Base-by-base conservation (phyloP, 1,139 yeast genomes). In the Blastobotrys serpentis region DNA sequence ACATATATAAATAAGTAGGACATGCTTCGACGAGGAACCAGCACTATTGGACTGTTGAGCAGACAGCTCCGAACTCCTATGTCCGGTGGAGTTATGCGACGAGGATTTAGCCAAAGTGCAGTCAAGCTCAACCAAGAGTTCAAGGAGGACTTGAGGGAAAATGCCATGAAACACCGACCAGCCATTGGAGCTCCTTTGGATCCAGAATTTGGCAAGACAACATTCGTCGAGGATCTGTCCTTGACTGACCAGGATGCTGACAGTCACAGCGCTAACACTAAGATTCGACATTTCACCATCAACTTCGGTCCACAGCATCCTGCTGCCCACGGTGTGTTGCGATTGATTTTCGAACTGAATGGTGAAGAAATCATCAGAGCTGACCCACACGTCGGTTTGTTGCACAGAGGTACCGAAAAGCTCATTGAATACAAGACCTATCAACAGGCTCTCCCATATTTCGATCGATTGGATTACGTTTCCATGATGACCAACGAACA, bases 251-350 rank as follows among this genome's bases (percentile, higher is more conserved):
- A 56, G 44, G 59, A 57, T 49, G 55, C 50, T 29, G 60, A 61
- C 39, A 54, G 62, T 42, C 52, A 53, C 48, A 54, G 56, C 45
- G 51, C 58, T 52, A 64, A 66, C 54, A 57, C 63, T 48, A 84
- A 85, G 66, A 82, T 86, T 63, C 81, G 95, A 69, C 95, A 86
- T 67, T 86, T 86, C 72, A 86, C 95, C 46, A 82, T 87, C 66
- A 87, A 86, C 46, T 87, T 87, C 64, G 96, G 95, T 36, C 95
- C 96, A 40, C 96, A 86, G 71, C 96, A 86, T 74, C 96, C 96
- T 26, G 96, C 96, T 53, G 95, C 95, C 42, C 96, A 86, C 73
- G 96, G 96, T 57, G 96, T 86, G 71, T 76, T 86, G 73, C 79
- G 96, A 65, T 76, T 86, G 69, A 86, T 86, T 69, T 75, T 86